Percentiles rank a stretch among this genome's conserved stretches.
These are phyloP conservation scores for Fusarium bactridioides DNA, from an alignment of 2,329 filamentous ascomycete genomes.

Conservation along the genomic window DNA sequence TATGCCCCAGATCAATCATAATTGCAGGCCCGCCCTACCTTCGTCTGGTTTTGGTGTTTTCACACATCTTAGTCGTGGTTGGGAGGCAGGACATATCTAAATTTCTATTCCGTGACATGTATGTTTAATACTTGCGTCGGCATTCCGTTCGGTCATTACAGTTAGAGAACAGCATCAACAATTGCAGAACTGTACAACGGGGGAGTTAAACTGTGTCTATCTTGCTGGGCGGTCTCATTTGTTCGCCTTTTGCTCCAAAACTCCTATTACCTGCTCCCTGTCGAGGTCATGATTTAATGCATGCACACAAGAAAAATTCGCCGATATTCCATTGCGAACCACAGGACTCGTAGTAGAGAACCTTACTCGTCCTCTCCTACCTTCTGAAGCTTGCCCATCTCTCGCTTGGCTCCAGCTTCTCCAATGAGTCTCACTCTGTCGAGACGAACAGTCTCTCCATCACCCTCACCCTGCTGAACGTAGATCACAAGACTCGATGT, in stretches of 20 bases:
- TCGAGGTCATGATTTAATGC: slow-evolving; percentile 19
- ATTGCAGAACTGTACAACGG: not conserved
- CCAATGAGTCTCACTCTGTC: slow-evolving; percentile 84
- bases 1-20: slow-evolving; percentile 78
- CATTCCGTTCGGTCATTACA: not conserved
- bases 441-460: slow-evolving; percentile 84
- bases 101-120: slow-evolving; percentile 3
- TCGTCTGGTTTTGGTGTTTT: slow-evolving; percentile 51
- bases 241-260: slow-evolving; percentile 26
- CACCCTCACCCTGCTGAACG: slow-evolving; percentile 83
- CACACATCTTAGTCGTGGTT: slow-evolving; percentile 45
- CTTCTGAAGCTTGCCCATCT: slow-evolving; percentile 96
- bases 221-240: slow-evolving; percentile 5
- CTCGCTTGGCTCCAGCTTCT: slow-evolving; percentile 88
- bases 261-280: slow-evolving; percentile 25
- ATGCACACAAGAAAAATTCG: not conserved
- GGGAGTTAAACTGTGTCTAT: slow-evolving; percentile 24
- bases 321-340: not conserved
- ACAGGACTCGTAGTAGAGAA: not conserved
- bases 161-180: not conserved
- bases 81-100: slow-evolving; percentile 54
- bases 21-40: slow-evolving; percentile 75
- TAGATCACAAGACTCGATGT: slow-evolving; percentile 88
- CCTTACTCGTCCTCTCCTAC: slow-evolving; percentile 75
- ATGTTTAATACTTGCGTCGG: not conserved